These are phyloP conservation scores for Gaeumannomyces tritici DNA, from an alignment of 2,329 filamentous ascomycete species.

Conservation along the genomic window DNA sequence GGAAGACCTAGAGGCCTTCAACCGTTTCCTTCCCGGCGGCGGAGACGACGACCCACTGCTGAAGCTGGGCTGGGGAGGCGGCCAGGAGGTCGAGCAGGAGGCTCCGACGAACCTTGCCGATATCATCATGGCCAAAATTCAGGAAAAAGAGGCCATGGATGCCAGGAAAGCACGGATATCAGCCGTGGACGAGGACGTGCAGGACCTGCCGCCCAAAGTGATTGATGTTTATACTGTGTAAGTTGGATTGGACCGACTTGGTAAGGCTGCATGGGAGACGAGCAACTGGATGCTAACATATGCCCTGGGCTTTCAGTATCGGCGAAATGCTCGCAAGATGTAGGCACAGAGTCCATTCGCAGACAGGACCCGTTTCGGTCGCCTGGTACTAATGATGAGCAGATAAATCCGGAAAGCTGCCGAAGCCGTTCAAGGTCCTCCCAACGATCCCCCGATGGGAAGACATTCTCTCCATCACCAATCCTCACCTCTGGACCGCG, in stretches of 20 bases:
- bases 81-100: slow-evolving; percentile 32
- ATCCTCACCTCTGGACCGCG: slow-evolving; percentile 63
- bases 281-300: slow-evolving; percentile 8
- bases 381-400: not conserved
- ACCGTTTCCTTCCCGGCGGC: slow-evolving; percentile 71
- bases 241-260: slow-evolving; percentile 11
- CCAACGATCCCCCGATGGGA: slow-evolving; percentile 5
- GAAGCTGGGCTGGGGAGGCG: slow-evolving; percentile 49
- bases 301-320: slow-evolving; percentile 40
- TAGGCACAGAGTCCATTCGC: not conserved
- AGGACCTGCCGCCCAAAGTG: slow-evolving; percentile 78
- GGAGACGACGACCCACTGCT: slow-evolving; percentile 66
- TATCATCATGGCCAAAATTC: slow-evolving; percentile 89
- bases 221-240: slow-evolving; percentile 90
- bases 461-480: slow-evolving; percentile 63
- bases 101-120: slow-evolving; percentile 72
- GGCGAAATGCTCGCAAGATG: slow-evolving; percentile 78
- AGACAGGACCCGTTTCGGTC: too few relatives aligned
- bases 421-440: slow-evolving; percentile 80
- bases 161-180: slow-evolving; percentile 31
- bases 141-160: slow-evolving; percentile 71
- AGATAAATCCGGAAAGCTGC: slow-evolving; percentile 86
- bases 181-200: slow-evolving; percentile 63
- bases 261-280: not conserved
- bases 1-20: slow-evolving; percentile 80